Evolutionary conservation across 257 asterid species (phyloP), one percentile per base, ranked within the genome.

Genomic region (Schizonepeta tenuifolia): DNA sequence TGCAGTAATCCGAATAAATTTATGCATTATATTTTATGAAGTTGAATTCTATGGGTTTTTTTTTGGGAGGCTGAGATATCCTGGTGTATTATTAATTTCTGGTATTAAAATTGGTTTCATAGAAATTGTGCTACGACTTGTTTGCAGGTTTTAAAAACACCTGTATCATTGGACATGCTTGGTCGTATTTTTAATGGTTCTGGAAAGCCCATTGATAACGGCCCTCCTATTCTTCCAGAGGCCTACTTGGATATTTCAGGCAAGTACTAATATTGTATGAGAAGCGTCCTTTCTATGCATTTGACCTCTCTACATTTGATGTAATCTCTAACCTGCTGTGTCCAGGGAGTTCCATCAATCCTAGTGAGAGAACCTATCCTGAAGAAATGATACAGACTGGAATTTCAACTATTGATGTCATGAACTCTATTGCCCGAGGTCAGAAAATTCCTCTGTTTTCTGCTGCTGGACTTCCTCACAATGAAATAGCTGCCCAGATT

Each of bases 391-490:
- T 93, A 65, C 98, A 93, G 84, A 90, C 98, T 5, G 98, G 98
- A 74, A 93, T 93, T 81, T 93, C 98, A 68, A 93, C 98, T 43
- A 90, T 93, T 69, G 98, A 93, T 80, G 98, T 93, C 83, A 93
- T 93, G 98, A 93, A 93, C 81, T 93, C 98, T 71, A 90, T 93
- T 79, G 97, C 98, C 61, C 90, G 98, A 63, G 98, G 98, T 74
- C 98, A 93, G 83, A 93, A 93, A 79, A 93, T 93, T 69, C 98
- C 97, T 62, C 98, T 93, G 65, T 93, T 93, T 64, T 93, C 98
- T 50, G 98, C 98, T 73, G 98, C 98, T 65, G 98, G 98, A 85
- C 97, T 93, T 80, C 98, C 97, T 60, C 98, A 93, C 86, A 93
- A 93, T 84, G 98, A 93, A 86, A 93, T 93, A 15, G 98, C 98